phyloP scores from a whole-genome alignment of 2,329 filamentous ascomycete genomes.

The Pseudogymnoascus sp. region DNA sequence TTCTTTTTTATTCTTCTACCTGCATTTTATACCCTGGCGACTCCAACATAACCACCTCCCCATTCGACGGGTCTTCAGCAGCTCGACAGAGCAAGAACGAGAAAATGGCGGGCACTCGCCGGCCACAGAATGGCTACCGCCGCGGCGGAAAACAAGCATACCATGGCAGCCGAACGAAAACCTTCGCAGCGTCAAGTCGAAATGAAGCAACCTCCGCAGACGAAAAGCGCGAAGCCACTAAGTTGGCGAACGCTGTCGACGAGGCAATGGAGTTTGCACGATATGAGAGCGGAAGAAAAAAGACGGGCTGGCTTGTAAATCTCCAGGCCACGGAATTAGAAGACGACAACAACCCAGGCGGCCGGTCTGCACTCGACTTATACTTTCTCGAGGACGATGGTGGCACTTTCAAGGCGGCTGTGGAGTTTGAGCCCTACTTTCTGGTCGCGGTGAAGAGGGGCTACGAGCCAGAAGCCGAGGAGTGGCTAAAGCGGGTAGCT shows the following conservation, averaged over 20 bases:
- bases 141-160: constrained; percentile 61
- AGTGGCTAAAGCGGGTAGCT: constrained; percentile 77
- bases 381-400: constrained; percentile 90
- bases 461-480: constrained; percentile 87
- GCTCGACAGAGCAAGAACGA: constrained; percentile 21
- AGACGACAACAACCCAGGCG: constrained; percentile 76
- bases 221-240: constrained; percentile 83
- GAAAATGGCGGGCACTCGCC: constrained; percentile 53
- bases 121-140: constrained; percentile 60
- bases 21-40: constrained; percentile 14
- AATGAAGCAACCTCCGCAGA: constrained; percentile 84
- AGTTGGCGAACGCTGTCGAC: constrained; percentile 82
- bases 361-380: constrained; percentile 86
- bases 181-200: constrained; percentile 70
- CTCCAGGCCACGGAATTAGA: constrained; percentile 84
- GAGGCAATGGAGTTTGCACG: constrained; percentile 90
- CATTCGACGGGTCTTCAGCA: constrained; percentile 15
- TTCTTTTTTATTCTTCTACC: neutral
- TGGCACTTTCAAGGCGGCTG: constrained; percentile 85
- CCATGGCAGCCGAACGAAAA: constrained; percentile 68
- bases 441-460: constrained; percentile 83
- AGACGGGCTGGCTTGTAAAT: constrained; percentile 89
- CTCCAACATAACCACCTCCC: constrained; percentile 13
- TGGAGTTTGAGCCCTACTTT: constrained; percentile 97
- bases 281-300: constrained; percentile 78